Percentiles rank a stretch among this genome's conserved stretches.
Conservation (phyloP, 345 rosid species). For the Bretschneidera sinensis region DNA sequence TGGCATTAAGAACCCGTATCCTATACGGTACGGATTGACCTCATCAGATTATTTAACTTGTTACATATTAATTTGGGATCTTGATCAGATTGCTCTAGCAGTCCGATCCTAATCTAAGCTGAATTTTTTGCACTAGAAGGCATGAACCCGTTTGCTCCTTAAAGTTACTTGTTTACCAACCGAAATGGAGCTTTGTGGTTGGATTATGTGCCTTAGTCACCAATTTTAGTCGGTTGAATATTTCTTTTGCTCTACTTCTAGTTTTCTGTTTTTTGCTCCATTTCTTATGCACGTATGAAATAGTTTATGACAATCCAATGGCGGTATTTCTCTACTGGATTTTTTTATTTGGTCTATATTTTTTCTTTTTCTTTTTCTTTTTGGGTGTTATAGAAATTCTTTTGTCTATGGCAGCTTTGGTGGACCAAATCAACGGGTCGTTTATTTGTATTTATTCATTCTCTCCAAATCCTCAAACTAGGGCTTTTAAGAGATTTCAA, state of each 20-base stretch:
- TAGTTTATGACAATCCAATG: too few species aligned
- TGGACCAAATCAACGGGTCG: too few species aligned
- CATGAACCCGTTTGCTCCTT: background rate
- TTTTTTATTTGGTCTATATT: too few species aligned
- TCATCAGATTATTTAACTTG: background rate
- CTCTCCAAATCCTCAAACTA: too few species aligned
- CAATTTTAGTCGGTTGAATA: slow-evolving; percentile 1
- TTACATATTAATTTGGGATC: too few species aligned
- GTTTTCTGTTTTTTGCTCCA: background rate
- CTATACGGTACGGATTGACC: background rate
- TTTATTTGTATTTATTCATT: too few species aligned
- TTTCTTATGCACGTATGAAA: too few species aligned
- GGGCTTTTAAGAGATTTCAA: too few species aligned
- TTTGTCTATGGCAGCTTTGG: too few species aligned
- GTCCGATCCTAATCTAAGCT: background rate
- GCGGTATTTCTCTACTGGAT: too few species aligned
- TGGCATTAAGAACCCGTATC: background rate
- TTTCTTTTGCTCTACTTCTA: background rate
- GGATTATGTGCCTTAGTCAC: slow-evolving; percentile 4
- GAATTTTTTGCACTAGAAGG: background rate
- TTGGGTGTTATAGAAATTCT: too few species aligned
- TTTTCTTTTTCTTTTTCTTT: too few species aligned
- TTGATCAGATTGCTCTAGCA: background rate
- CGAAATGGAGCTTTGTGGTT: slow-evolving; percentile 8
- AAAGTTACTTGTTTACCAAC: background rate